phyloP scores from a whole-genome alignment of 768 basidiomycete genomes.

The Phylloporus sp. region DNA sequence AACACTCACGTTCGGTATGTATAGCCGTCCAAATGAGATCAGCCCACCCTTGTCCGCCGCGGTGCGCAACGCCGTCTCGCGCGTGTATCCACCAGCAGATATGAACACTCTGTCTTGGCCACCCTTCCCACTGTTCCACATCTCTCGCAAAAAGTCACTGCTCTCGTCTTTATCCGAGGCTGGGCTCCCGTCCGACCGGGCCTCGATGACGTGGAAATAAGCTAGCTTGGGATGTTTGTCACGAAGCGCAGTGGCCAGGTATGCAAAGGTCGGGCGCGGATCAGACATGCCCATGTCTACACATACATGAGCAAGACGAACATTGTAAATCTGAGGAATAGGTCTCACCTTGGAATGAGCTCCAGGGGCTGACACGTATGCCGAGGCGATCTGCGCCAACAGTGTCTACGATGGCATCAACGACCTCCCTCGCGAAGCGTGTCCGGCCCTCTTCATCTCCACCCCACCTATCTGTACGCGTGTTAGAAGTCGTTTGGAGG shows the following conservation, averaged over 20 bases:
- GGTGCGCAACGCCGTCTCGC: not conserved
- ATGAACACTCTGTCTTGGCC: not conserved
- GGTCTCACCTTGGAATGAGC: conserved; percentile 34
- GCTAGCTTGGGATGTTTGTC: conserved; percentile 34
- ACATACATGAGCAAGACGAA: not conserved
- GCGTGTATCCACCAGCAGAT: not conserved
- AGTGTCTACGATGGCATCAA: conserved; percentile 46
- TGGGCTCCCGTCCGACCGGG: conserved; percentile 25
- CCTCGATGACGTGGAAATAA: conserved; percentile 50
- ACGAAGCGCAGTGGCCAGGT: conserved; percentile 41
- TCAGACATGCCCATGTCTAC: conserved; percentile 52
- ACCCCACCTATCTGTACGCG: conserved; percentile 63
- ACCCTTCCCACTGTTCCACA: conserved; percentile 1
- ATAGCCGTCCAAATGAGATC: conserved; percentile 27
- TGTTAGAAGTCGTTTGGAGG: conserved; percentile 52
- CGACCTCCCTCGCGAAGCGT: conserved; percentile 53
- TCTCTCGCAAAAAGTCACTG: conserved; percentile 40
- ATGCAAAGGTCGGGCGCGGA: conserved; percentile 50
- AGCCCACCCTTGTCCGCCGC: conserved; percentile 3
- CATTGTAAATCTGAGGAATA: not conserved
- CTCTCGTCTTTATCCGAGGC: conserved; percentile 18
- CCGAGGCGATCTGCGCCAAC: conserved; percentile 53
- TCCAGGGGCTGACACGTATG: conserved; percentile 59
- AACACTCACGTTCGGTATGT: conserved; percentile 1
- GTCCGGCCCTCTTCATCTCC: conserved; percentile 60